phyloP scores from a whole-genome alignment of 1,284 basidiomycete species.

The Marasmius fiardii region DNA sequence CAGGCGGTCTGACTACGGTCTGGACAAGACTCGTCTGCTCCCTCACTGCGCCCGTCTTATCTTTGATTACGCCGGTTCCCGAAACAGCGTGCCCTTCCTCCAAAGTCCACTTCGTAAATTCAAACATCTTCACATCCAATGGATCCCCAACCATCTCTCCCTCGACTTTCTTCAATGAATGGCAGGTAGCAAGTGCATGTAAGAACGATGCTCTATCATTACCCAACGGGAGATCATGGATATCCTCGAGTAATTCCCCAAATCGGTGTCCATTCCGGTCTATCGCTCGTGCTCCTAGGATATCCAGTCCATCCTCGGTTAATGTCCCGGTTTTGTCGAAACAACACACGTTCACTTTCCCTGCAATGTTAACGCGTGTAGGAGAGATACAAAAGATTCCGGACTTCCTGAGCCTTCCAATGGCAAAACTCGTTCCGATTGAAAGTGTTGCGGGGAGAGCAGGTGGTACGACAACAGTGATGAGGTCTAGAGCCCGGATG shows the following conservation, averaged over 20 bases:
- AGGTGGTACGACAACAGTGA: conserved; percentile 97
- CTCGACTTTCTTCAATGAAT: conserved; percentile 91
- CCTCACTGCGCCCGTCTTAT: conserved; percentile 55
- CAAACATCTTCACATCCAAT: conserved; percentile 96
- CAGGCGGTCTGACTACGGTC: conserved; percentile 94
- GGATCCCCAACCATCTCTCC: conserved; percentile 93
- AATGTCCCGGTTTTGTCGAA: conserved; percentile 99
- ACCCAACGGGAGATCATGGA: conserved; percentile 82
- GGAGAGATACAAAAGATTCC: conserved; percentile 98
- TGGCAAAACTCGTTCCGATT: conserved; percentile 96
- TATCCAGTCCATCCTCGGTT: conserved; percentile 97
- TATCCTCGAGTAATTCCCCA: conserved; percentile 87
- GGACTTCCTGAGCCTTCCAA: conserved; percentile 81
- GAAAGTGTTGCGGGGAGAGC: conserved; percentile 97
- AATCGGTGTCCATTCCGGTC: conserved; percentile 78
- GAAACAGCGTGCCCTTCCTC: conserved; percentile 80
- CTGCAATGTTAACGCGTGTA: conserved; percentile 93
- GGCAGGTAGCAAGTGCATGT: conserved; percentile 94
- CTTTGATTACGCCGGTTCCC: conserved; percentile 68
- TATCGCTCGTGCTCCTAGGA: conserved; percentile 86
- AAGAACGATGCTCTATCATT: conserved; percentile 84
- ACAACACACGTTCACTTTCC: conserved; percentile 97
- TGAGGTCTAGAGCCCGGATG: conserved; percentile 92
- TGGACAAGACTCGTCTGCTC: conserved; percentile 93
- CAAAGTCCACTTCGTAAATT: conserved; percentile 93